Conservation (phyloP, 1,284 basidiomycete genomes). For the Porodaedalea pini region DNA sequence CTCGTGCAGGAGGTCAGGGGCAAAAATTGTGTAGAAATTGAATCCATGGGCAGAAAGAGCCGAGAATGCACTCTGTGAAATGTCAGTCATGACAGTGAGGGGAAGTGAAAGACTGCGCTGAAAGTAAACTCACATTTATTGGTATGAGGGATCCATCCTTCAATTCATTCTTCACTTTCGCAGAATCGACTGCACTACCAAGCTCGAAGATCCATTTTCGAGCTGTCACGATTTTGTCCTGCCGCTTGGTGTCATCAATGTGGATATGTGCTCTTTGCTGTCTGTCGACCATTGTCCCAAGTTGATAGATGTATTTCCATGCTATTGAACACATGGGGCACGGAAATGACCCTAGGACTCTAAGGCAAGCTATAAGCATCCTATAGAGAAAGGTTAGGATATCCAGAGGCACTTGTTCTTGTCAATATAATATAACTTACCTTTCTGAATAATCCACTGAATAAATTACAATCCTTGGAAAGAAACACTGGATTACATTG, state of each 20-base stretch:
- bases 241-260: background rate
- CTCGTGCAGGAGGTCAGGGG: conserved; percentile 29
- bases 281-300: conserved; percentile 27
- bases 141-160: conserved; percentile 17
- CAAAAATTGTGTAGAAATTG: conserved; percentile 25
- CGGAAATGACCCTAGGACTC: conserved; percentile 26
- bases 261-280: conserved; percentile 2
- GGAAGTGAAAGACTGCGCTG: too few species aligned
- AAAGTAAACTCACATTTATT: conserved; percentile 22
- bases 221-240: conserved; percentile 17
- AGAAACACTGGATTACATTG: conserved; percentile 30
- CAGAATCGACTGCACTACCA: conserved; percentile 16
- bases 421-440: conserved; percentile 25
- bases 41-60: conserved; percentile 18
- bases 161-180: conserved; percentile 17
- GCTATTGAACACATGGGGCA: conserved; percentile 30
- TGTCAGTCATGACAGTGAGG: too few species aligned
- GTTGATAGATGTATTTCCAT: conserved; percentile 23
- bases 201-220: conserved; percentile 22
- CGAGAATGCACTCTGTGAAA: conserved; percentile 32
- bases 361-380: conserved; percentile 29
- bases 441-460: conserved; percentile 42
- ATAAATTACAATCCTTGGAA: conserved; percentile 35
- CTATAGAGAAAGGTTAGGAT: too few species aligned
- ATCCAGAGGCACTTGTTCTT: too few species aligned